A percentile compares a stretch with the other conserved stretches of the same genome.
phyloP scores from a whole-genome alignment of 345 rosid genomes.

The Bretschneidera sinensis region DNA sequence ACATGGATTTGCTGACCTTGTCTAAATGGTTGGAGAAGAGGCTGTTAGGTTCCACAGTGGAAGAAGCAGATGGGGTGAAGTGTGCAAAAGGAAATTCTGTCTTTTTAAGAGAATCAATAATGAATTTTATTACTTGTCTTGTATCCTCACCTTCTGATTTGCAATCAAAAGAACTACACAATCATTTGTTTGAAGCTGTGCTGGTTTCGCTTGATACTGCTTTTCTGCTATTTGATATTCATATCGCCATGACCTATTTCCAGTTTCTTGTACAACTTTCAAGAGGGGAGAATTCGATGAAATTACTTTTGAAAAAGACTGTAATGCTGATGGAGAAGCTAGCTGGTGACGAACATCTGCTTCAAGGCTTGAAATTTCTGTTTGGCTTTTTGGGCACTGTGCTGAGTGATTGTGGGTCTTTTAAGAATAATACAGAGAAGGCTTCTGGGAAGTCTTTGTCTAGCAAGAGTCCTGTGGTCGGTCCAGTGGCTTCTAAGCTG shows the following conservation, averaged over 20 bases:
- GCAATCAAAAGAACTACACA: slow-evolving; percentile 42
- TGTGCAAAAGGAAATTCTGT: slow-evolving; percentile 57
- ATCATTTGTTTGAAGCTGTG: slow-evolving; percentile 82
- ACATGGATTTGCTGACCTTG: slow-evolving; percentile 58
- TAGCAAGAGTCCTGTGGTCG: slow-evolving; percentile 35
- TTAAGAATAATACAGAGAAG: slow-evolving; percentile 41
- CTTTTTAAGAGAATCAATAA: slow-evolving; percentile 74
- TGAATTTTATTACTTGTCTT: slow-evolving; percentile 64
- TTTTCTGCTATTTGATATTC: slow-evolving; percentile 74
- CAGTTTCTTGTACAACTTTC: slow-evolving; percentile 75
- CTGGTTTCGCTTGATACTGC: slow-evolving; percentile 71
- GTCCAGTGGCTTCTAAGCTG: slow-evolving; percentile 48
- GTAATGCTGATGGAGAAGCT: slow-evolving; percentile 72
- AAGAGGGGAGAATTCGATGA: slow-evolving; percentile 57
- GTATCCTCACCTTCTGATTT: slow-evolving; percentile 45
- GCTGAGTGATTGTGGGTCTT: slow-evolving; percentile 55
- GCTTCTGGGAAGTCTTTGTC: slow-evolving; percentile 45
- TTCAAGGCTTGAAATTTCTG: slow-evolving; percentile 79
- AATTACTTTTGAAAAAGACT: slow-evolving; percentile 63
- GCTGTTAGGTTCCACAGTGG: slow-evolving; percentile 63
- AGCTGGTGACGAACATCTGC: slow-evolving; percentile 56
- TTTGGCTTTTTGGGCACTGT: slow-evolving; percentile 76
- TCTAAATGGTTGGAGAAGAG: slow-evolving; percentile 89
- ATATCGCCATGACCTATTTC: slow-evolving; percentile 68
- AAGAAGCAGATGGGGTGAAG: slow-evolving; percentile 40